phyloP scores from a whole-genome alignment of 2,329 filamentous ascomycete species.

The Fonsecaea nubica region DNA sequence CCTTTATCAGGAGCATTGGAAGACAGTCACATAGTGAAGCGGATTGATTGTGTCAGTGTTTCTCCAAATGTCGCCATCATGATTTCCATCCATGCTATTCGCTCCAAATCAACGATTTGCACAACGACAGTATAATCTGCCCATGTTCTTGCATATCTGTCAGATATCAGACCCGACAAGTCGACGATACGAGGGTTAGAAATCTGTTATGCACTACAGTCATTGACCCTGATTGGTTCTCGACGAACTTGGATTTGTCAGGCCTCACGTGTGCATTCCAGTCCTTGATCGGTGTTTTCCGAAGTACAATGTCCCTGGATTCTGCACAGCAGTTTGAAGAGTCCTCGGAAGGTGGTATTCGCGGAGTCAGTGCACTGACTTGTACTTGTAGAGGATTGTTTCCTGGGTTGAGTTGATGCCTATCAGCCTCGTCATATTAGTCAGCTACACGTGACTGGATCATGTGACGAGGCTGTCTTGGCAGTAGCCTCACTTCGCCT shows the following conservation, averaged over 20 bases:
- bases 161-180: neutral
- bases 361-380: neutral
- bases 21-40: neutral
- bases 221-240: neutral
- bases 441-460: neutral
- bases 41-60: constrained; percentile 17
- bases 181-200: neutral
- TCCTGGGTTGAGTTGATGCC: neutral
- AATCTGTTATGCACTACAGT: neutral
- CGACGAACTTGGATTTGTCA: neutral
- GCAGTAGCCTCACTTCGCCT: neutral
- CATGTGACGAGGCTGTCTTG: neutral
- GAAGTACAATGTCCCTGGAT: neutral
- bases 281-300: neutral
- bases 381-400: neutral
- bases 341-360: neutral
- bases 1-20: constrained; percentile 20
- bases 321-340: neutral
- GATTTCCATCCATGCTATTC: constrained; percentile 9
- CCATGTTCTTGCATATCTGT: neutral
- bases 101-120: neutral
- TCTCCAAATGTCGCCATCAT: constrained; percentile 28
- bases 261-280: neutral
- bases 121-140: neutral
- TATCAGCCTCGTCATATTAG: neutral